Conservation (phyloP, 148 eudicot genomes). For the Nyssa sinensis region DNA sequence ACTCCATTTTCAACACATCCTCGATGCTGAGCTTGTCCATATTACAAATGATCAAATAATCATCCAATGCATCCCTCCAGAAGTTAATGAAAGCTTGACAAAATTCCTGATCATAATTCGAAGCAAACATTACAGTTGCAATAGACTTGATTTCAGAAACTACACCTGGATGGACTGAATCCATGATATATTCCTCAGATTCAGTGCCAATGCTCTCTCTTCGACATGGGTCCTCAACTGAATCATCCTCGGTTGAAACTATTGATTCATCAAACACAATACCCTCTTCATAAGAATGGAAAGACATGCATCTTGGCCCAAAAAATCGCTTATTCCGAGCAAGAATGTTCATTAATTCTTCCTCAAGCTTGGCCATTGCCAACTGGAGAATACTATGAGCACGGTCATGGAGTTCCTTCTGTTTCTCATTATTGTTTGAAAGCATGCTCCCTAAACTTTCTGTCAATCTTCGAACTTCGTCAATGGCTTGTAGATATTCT, state of each 20-base stretch:
- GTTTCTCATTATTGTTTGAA: conserved; percentile 12
- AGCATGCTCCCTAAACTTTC: conserved; percentile 24
- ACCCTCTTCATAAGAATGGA: conserved; percentile 17
- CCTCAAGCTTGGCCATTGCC: conserved; percentile 45
- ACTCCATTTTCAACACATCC: conserved; percentile 56
- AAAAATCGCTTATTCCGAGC: conserved; percentile 27
- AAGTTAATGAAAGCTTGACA: conserved; percentile 35
- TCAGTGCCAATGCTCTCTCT: conserved; percentile 32
- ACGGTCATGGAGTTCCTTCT: conserved; percentile 26
- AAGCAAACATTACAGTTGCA: conserved; percentile 50
- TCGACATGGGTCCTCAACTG: conserved; percentile 17
- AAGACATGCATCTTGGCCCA: conserved; percentile 16
- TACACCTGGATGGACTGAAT: conserved; percentile 51
- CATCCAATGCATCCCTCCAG: conserved; percentile 54
- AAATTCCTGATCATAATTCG: conserved; percentile 50
- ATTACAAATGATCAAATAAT: conserved; percentile 40
- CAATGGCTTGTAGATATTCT: conserved; percentile 40
- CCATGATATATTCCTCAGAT: conserved; percentile 24
- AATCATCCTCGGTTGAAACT: conserved; percentile 30
- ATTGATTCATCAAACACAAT: conserved; percentile 21
- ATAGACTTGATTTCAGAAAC: conserved; percentile 44
- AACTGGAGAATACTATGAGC: conserved; percentile 37
- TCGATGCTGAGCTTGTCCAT: conserved; percentile 59
- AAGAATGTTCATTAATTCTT: conserved; percentile 41
- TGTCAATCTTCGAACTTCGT: conserved; percentile 33